Base-by-base conservation (phyloP, 2,329 filamentous ascomycete species). In the Herpotrichia juniperi region DNA sequence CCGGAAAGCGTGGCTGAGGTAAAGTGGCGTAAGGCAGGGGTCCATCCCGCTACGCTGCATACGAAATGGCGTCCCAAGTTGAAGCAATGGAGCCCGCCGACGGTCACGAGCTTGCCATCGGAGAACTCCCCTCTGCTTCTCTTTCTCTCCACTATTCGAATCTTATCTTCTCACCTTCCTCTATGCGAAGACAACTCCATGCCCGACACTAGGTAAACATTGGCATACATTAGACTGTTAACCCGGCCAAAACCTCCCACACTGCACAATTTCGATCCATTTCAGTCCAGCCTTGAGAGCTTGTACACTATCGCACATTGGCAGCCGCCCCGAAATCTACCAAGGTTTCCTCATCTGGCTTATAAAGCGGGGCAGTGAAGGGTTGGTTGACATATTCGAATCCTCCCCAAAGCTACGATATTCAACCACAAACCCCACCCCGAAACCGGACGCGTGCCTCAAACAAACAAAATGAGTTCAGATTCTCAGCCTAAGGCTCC, bases 401-500 rank as follows among this genome's bases (percentile, higher is more conserved):
- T 12, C 21, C 34, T 21, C 34, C 14, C 16, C 7, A 17, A 12
- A 7, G 7, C 9, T 6, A 3, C 17, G 17, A 7, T 19, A 7
- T 19, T 37, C 34, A 7, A 37, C 34, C 11, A 10, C 34, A 28
- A 28, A 28, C 7, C 7, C 26, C 26, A 28, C 12, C 26, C 12
- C 34, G n/a, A n/a, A 37, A 42, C 30, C 11, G 34, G 16, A 37
- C 37, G 25, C 19, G 37, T 40, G 37, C 48, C 28, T 44, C 21
- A 19, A 12, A 11, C 21, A 19, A 12, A 11, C 64, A 52, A 39
- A 40, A 72, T 71, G 68, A 55, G 62, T 37, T 54, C 63, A 31
- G 55, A 66, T 22, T 48, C 64, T 37, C 61, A 72, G 28, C 55
- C 68, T 31, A 57, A 66, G 56, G 73, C 75, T 8, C 78, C 78